A percentile compares a stretch with the other conserved stretches of the same genome.
Evolutionary conservation across 331 rosid genomes (phyloP).

Genomic region (Acacia concinna): DNA sequence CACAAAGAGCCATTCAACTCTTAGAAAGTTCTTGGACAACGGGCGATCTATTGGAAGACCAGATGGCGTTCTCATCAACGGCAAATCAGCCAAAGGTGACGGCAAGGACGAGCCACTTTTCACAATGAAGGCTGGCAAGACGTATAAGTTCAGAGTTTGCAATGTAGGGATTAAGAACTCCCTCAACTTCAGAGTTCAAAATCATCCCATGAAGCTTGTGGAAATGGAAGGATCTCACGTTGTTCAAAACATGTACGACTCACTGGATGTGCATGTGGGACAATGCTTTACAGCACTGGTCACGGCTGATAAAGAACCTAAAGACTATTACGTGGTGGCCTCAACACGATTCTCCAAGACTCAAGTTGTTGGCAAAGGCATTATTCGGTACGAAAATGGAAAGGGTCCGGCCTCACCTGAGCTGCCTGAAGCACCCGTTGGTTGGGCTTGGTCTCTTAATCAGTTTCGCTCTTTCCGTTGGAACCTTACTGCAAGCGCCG

Average conservation of each 20-base stretch:
- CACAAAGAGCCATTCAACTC: not conserved
- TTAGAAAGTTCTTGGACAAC: slow-evolving; percentile 5
- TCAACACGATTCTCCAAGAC: not conserved
- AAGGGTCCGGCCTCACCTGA: slow-evolving; percentile 3
- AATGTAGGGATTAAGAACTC: not conserved
- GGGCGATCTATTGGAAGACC: slow-evolving; percentile 1
- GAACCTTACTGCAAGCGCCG: slow-evolving; percentile 7
- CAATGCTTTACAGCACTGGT: not conserved
- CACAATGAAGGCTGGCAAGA: not conserved
- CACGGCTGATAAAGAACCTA: not conserved
- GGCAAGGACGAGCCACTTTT: slow-evolving; percentile 1
- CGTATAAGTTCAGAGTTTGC: not conserved
- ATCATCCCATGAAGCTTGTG: not conserved
- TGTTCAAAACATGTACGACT: not conserved
- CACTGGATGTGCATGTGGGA: not conserved
- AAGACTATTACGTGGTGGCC: slow-evolving; percentile 1
- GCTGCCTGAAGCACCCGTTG: not conserved
- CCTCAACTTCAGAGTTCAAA: not conserved
- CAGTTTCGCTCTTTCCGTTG: not conserved
- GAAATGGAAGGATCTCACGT: slow-evolving; percentile 7
- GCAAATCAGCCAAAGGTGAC: not conserved
- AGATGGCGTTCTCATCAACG: slow-evolving; percentile 2
- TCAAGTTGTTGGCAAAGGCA: not conserved
- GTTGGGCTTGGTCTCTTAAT: slow-evolving; percentile 12
- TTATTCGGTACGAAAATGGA: not conserved